phyloP scores from a whole-genome alignment of 2,329 filamentous ascomycete species.

The Monilinia laxa region DNA sequence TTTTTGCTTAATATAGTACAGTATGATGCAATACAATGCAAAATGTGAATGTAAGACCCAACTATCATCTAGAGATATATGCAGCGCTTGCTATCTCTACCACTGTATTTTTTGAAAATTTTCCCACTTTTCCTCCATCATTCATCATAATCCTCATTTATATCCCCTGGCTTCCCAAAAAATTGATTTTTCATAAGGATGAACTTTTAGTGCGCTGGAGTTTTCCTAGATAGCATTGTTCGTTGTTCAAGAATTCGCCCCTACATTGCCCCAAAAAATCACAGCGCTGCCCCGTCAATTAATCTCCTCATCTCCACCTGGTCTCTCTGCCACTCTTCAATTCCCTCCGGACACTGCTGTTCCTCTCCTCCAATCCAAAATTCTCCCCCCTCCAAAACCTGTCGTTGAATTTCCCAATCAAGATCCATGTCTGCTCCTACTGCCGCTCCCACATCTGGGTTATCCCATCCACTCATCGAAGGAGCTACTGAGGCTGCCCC shows the following conservation, averaged over 20 bases:
- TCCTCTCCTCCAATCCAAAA: constrained; percentile 37
- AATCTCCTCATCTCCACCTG: constrained; percentile 38
- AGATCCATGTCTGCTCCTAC: constrained; percentile 26
- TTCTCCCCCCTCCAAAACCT: constrained; percentile 28
- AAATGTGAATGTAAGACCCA: background rate
- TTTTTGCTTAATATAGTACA: background rate
- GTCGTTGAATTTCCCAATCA: constrained; percentile 37
- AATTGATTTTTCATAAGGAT: too few species aligned
- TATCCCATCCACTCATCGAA: constrained; percentile 1
- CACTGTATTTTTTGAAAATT: background rate
- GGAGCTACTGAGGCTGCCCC: constrained; percentile 6
- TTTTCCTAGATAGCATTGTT: background rate
- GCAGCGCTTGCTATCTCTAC: constrained; percentile 19
- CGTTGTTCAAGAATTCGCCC: background rate
- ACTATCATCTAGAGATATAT: constrained; percentile 2
- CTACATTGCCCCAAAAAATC: background rate
- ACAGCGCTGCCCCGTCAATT: constrained; percentile 30
- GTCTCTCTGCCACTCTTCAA: constrained; percentile 23
- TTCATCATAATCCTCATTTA: background rate
- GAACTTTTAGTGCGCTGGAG: too few species aligned
- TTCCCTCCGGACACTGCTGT: background rate
- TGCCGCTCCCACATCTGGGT: background rate
- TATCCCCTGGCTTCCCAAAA: too few species aligned
- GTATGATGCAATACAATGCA: background rate
- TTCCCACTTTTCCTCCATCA: background rate